Base-by-base conservation (phyloP, 78 protist genomes). In the Dictyostelium brefeldianum region DNA sequence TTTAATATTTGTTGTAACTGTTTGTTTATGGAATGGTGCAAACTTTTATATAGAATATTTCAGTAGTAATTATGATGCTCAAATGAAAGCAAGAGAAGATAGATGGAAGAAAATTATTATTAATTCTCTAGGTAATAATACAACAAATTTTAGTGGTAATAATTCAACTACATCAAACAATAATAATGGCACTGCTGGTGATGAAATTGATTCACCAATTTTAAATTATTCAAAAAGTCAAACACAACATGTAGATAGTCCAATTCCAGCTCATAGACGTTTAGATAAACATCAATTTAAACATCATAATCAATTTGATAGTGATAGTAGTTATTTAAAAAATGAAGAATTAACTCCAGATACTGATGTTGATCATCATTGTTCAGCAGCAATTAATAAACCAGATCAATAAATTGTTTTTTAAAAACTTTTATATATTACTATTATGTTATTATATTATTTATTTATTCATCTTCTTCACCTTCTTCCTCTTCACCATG, bases 1-100 rank as follows among this genome's bases (percentile, higher is more conserved):
- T 31, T 22, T 81, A 18, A 27, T 81, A 20, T 27, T 27, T 43
- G 75, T 81, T 10, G 20, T 81, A 0, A 29, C 53, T 0, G 53
- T 62, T 36, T 27, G 79, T 62, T n/a, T 89, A 54, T 84, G 89
- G 91, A 81, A 81, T 62, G 89, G 95, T 47, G 95, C 95, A 22
- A 90, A 90, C 43, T 90, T 62, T 62, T 90, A 90, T 36, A 62
- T 90, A 0, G 87, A 78, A 29, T 56, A 64, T 29, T 90, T 90
- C 31, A 75, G 85, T 36, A 15, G 43, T 20, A 29, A 73, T 43
- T 90, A 90, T 90, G 83, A 79, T 1, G 27, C 71, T 36, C 83
- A 90, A 62, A 57, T 90, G 80, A 87, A 87, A 51, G 93, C 62
- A 15, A 87, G 81, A 64, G 93, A 87, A 36, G 85, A 77, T 17